Base-by-base conservation (phyloP, 2,329 filamentous ascomycete species). In the Fonsecaea multimorphosa region DNA sequence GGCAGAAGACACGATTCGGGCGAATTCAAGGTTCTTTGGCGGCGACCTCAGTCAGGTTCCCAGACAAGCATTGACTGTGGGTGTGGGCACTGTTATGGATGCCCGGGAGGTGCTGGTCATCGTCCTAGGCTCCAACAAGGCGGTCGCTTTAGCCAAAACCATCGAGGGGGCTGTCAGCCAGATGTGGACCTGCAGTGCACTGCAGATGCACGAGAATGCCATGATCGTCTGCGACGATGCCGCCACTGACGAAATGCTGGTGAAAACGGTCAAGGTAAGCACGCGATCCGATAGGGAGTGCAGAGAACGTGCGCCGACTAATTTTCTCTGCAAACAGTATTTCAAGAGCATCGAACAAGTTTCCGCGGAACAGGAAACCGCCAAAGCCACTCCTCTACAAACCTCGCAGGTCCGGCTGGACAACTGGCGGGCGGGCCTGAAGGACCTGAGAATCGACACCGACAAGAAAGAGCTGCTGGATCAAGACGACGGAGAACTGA, bases 161-260 rank as follows among this genome's bases (percentile, higher is more conserved):
- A 86, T 96, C 69, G 92, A 96, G 77, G 89, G 89, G 63, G 90
- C 89, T 32, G 86, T 96, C 67, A 94, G 93, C 77, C 92, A 95
- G 79, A 94, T 94, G 90, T 96, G 92, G 91, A 94, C 92, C 0
- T 84, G 95, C 6, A 94, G 91, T 8, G 88, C 87, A 61, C 82
- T 96, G 49, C 92, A 96, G 76, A 81, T 94, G 68, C 92, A 95
- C 76, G 89, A 87, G 2, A 89, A 93, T 73, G 89, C 91, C 60
- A 87, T 95, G 83, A 88, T 95, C 70, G 91, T 94, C 9, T 91
- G 90, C 53, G 92, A 96, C 73, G 91, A 94, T 73, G 91, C 94
- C 74, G 89, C 89, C 16, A 91, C 89, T 1, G 80, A 90, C 14
- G 89, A 91, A 76, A 80, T 91, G 58, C 88, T 89, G 75, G 89